A percentile compares a stretch with the other conserved stretches of the same genome.
phyloP scores from a whole-genome alignment of 1,284 basidiomycete species.

The Meripilus lineatus region DNA sequence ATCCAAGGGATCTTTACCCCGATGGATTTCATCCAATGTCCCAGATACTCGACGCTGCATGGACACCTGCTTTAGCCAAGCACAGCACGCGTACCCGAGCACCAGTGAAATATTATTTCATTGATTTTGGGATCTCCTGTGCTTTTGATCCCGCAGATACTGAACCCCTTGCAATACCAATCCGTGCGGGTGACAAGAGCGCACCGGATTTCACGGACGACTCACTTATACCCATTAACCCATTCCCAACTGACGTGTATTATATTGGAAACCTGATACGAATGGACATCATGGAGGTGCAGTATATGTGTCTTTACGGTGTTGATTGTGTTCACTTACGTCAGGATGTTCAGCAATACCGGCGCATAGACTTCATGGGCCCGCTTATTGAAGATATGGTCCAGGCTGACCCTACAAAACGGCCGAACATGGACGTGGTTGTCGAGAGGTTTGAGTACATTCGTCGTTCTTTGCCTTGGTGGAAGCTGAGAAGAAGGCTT shows the following conservation, averaged over 20 bases:
- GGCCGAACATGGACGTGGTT: conserved; percentile 11
- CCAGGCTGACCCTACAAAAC: conserved; percentile 4
- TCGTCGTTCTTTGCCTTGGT: too few relatives aligned
- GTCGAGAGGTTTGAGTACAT: too few relatives aligned
- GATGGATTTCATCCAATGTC: too few relatives aligned
- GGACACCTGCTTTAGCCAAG: neutral
- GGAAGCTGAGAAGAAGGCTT: too few relatives aligned
- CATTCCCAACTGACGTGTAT: conserved; percentile 26
- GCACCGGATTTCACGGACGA: too few relatives aligned
- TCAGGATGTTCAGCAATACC: too few relatives aligned
- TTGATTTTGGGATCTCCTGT: conserved; percentile 34
- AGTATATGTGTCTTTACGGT: too few relatives aligned
- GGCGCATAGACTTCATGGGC: too few relatives aligned
- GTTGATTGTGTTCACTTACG: too few relatives aligned
- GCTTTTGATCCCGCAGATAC: conserved; percentile 11
- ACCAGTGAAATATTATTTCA: too few relatives aligned
- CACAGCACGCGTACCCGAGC: conserved; percentile 13
- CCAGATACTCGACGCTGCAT: conserved; percentile 22
- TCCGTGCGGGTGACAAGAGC: conserved; percentile 18
- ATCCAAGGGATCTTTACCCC: conserved; percentile 28
- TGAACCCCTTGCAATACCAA: conserved; percentile 9
- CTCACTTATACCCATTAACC: conserved; percentile 19
- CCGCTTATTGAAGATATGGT: conserved; percentile 8
- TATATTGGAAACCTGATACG: conserved; percentile 26
- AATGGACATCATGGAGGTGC: too few relatives aligned